Evolutionary conservation across 2,329 filamentous ascomycete species (phyloP), one percentile per base, ranked within the genome.

Genomic region (Phaeosphaeriaceae sp.): DNA sequence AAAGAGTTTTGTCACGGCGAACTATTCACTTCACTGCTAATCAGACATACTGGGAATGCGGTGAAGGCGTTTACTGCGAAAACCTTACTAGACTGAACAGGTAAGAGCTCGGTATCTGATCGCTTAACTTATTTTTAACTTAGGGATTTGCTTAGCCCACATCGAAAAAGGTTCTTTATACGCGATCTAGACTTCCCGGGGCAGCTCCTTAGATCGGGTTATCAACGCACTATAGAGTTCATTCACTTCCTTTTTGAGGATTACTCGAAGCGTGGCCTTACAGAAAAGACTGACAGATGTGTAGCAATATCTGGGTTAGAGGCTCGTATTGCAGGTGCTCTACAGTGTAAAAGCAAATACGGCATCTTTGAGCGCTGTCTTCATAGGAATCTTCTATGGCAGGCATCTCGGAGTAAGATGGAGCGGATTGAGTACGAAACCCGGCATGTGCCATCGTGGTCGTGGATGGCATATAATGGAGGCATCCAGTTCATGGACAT

Each of bases 241-340:
- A 53, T 55, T 18, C 20, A 18, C 12, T 55, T 35, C 16, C 48
- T 61, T 32, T 48, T 46, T 18, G 15, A 61, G 37, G 43, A 56
- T n/a, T 60, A 61, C 40, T 60, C 52, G 13, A 54, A 44, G 18
- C 46, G 50, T 11, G 26, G 16, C 9, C 42, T 61, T 29, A 58
- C 54, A 30, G 21, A 39, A 6, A 8, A 15, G 9, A 53, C 44
- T 11, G 54, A 64, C 40, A 52, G 56, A 42, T 40, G 40, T 36
- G 45, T 56, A 38, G 60, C 58, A 47, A 48, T 54, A 39, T 52
- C 41, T 34, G 56, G 50, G 6, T 51, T 64, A 37, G 46, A 57
- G 21, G 38, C n/a, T 15, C 48, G 58, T 40, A 56, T 64, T 40
- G 29, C 44, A 18, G 12, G 35, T 7, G 42, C 42, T 8, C 20